Conservation (phyloP, 306 rosid species). For the Corylus avellana region DNA sequence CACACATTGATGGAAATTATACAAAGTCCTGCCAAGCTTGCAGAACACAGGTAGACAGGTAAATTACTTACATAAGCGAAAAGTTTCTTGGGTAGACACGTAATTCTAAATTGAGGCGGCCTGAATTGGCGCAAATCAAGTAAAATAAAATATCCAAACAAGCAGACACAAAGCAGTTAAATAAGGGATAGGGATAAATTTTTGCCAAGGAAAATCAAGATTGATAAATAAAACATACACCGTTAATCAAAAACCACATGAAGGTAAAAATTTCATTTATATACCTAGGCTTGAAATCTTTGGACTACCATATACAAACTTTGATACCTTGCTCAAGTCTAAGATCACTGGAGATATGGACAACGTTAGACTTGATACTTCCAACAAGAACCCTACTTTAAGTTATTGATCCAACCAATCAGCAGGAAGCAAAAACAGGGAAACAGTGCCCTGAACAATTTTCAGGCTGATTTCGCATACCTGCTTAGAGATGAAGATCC, state of each 20-base stretch:
- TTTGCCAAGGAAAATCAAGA: neutral
- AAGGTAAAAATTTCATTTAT: neutral
- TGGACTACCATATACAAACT: neutral
- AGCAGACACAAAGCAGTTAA: neutral
- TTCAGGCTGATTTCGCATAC: neutral
- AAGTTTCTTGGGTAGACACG: neutral
- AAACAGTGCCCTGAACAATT: neutral
- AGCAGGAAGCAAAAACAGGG: neutral
- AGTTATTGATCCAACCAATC: constrained; percentile 3
- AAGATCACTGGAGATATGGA: neutral
- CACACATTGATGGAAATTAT: neutral
- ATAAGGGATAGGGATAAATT: neutral
- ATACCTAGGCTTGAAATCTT: neutral
- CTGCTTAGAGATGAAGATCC: constrained; percentile 5
- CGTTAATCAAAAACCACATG: neutral
- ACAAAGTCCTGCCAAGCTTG: neutral
- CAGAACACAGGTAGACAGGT: neutral
- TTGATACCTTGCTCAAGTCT: neutral
- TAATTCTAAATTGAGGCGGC: neutral
- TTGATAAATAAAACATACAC: neutral
- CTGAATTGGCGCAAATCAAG: neutral
- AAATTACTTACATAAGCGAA: neutral
- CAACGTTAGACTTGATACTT: neutral
- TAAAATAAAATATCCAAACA: neutral
- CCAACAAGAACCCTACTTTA: neutral